Base-by-base conservation (phyloP, 2,329 filamentous ascomycete species). In the Aspergillus sp. region DNA sequence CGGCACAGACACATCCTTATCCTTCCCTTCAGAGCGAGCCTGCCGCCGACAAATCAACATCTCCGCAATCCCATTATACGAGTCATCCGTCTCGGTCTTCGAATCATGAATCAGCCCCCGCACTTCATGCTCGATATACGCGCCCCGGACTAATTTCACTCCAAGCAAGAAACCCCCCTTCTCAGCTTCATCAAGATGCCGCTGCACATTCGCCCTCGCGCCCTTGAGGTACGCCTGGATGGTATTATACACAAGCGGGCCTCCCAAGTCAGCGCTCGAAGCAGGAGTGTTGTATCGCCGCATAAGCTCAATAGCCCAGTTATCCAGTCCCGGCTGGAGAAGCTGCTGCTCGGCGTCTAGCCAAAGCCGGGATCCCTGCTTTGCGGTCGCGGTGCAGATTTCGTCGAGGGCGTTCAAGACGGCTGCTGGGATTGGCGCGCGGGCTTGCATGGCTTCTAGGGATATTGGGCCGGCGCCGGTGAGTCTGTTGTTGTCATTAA, bases 341-440 rank as follows among this genome's bases (percentile, higher is more conserved):
- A 70, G 64, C 57, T 79, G 74, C 59, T 80, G 77, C 61, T 82
- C 79, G 1, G 79, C 77, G 58, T 82, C 79, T 35, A 81, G 67
- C 73, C 77, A 78, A 15, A 81, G 66, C 6, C 75, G 68, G 47
- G 70, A 73, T 19, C 70, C 70, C 57, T 73, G 70, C 8, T 63
- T 56, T 50, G 64, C 64, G 0, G 77, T 72, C 37, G 66, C 62
- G 15, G 67, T 56, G 43, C 75, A 75, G 31, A 79, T 76, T 11
- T 65, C 66, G 44, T 75, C 66, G 64, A 80, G 71, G 6, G 77
- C 76, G 4, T 17, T 3, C 17, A 3, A 11, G 8, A 46, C 44
- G 4, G 23, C n/a, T 31, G 23, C 17, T 19, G 44, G 9, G 44
- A 23, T 9, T 15, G 44, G 15, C 14, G 17, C 23, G n/a, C 27